phyloP scores from a whole-genome alignment of 148 eudicot genomes.

The Rheum nobile region DNA sequence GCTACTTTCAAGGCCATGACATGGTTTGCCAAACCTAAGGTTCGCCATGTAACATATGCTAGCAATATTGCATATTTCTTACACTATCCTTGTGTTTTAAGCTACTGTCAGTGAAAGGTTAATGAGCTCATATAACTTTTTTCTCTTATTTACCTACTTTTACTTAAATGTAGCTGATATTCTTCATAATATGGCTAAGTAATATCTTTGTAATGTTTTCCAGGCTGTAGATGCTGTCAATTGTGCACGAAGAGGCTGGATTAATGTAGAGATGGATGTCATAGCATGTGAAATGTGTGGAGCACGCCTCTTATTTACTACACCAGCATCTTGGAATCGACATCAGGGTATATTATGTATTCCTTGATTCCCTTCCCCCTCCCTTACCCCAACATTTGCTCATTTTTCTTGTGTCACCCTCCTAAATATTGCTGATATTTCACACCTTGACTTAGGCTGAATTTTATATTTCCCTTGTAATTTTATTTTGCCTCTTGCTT shows the following conservation, averaged over 20 bases:
- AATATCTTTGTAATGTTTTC: constrained; percentile 6
- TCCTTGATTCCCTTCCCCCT: neutral
- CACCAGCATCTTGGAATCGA: constrained; percentile 71
- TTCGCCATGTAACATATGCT: constrained; percentile 15
- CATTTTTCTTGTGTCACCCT: neutral
- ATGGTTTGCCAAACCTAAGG: constrained; percentile 99
- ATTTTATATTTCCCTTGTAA: neutral
- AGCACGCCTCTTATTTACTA: constrained; percentile 70
- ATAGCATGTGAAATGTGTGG: constrained; percentile 81
- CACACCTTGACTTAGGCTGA: neutral
- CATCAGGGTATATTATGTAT: constrained; percentile 55
- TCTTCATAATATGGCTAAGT: neutral
- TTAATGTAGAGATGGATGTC: constrained; percentile 73
- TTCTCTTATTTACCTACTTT: neutral
- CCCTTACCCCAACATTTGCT: neutral
- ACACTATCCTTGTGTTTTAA: neutral
- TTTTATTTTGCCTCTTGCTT: neutral
- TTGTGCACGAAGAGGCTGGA: constrained; percentile 96
- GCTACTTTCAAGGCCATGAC: constrained; percentile 95
- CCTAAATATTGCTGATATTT: neutral
- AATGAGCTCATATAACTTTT: neutral
- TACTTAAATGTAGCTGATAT: neutral
- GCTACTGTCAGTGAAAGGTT: neutral
- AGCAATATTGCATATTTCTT: neutral
- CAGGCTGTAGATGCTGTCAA: constrained; percentile 77